phyloP scores from a whole-genome alignment of 2,329 filamentous ascomycete genomes.

The Lachnellula occidentalis region DNA sequence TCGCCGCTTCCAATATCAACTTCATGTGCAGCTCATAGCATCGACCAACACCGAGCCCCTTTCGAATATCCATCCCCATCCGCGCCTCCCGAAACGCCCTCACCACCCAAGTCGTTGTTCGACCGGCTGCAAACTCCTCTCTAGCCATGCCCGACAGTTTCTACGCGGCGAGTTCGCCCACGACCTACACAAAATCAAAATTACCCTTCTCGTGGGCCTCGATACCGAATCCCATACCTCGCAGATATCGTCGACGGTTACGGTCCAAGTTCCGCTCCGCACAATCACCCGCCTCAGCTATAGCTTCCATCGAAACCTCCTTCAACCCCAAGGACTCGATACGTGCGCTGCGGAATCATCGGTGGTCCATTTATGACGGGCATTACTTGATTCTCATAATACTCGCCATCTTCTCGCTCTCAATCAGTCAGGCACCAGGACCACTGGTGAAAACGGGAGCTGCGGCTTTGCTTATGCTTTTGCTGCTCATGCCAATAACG shows the following conservation, averaged over 20 bases:
- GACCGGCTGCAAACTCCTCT: constrained; percentile 3
- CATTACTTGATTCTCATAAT: constrained; percentile 75
- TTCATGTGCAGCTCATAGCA: constrained; percentile 29
- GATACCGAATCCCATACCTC: constrained; percentile 50
- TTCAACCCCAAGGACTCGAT: constrained; percentile 76
- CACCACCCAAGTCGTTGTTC: background rate
- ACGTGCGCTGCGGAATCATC: constrained; percentile 67
- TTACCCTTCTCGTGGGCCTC: constrained; percentile 41
- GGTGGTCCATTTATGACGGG: constrained; percentile 76
- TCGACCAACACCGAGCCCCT: constrained; percentile 3
- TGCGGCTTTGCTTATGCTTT: constrained; percentile 59
- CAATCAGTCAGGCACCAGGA: constrained; percentile 72
- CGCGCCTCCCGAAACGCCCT: constrained; percentile 3
- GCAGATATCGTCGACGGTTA: constrained; percentile 61
- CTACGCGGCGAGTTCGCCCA: constrained; percentile 21
- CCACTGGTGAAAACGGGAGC: constrained; percentile 72
- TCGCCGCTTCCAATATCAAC: constrained; percentile 16
- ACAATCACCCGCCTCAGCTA: constrained; percentile 62
- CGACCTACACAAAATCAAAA: constrained; percentile 28
- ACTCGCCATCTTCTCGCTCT: constrained; percentile 76
- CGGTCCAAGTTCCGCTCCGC: constrained; percentile 64
- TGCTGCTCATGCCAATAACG: constrained; percentile 76
- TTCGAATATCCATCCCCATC: constrained; percentile 15
- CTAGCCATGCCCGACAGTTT: constrained; percentile 22
- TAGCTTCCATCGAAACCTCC: constrained; percentile 74